Evolutionary conservation across 1,284 basidiomycete species (phyloP).

Genomic region (Leccinum fallax): DNA sequence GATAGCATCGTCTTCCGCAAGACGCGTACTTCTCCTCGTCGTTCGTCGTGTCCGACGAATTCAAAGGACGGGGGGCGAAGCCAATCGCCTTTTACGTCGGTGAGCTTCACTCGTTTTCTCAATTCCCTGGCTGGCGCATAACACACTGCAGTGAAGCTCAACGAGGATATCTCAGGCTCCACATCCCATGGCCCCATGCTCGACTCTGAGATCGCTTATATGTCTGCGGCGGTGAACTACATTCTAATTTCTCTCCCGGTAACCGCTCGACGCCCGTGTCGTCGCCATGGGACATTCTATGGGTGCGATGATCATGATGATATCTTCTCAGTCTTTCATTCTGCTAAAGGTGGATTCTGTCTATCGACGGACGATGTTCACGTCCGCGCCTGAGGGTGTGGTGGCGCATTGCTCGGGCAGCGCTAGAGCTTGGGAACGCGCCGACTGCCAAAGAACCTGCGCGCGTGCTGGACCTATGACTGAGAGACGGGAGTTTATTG

Average conservation of each 20-base stretch:
- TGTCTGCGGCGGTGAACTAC: constrained; percentile 74
- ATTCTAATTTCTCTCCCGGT: constrained; percentile 65
- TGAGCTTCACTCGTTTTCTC: constrained; percentile 35
- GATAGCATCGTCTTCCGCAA: constrained; percentile 87
- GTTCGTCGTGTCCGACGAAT: constrained; percentile 51
- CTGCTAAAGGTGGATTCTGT: constrained; percentile 44
- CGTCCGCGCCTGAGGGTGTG: constrained; percentile 86
- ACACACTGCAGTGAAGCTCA: constrained; percentile 80
- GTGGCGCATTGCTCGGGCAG: constrained; percentile 80
- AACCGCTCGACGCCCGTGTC: constrained; percentile 64
- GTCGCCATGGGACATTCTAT: constrained; percentile 94
- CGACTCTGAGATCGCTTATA: constrained; percentile 80
- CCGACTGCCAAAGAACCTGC: constrained; percentile 34
- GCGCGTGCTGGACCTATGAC: constrained; percentile 58
- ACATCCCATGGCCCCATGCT: constrained; percentile 94
- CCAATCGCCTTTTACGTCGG: constrained; percentile 86
- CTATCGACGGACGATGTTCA: constrained; percentile 80
- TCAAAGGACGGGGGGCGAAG: constrained; percentile 47
- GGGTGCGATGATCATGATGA: constrained; percentile 42
- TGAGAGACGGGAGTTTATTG: constrained; percentile 55
- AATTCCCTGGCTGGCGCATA: neutral
- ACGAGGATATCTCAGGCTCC: constrained; percentile 49
- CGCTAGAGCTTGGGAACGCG: constrained; percentile 64
- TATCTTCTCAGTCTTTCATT: constrained; percentile 55
- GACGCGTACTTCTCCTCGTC: constrained; percentile 74